Base-by-base conservation (phyloP, 306 rosid genomes). In the Cucumis hystrix region DNA sequence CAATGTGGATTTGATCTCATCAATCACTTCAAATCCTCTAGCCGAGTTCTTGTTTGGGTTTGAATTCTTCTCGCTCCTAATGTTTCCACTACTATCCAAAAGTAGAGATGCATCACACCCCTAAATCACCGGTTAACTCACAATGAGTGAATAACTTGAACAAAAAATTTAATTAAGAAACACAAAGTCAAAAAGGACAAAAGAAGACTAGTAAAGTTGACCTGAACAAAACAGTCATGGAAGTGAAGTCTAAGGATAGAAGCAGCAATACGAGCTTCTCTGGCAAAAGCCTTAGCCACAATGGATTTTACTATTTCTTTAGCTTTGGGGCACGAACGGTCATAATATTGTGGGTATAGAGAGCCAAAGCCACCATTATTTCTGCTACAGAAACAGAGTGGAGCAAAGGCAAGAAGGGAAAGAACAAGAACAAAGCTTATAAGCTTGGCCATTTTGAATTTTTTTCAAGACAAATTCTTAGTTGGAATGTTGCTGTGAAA, bases 201-300 rank as follows among this genome's bases (percentile, higher is more conserved):
- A 2, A 1, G 20, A 37, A 8, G 33, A 7, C 15, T 55, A 15
- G 21, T 45, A 8, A 25, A 6, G 6, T 52, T 62, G 45, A 91
- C 98, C 98, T 95, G 76, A 68, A 92, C 98, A 81, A 95, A 95
- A 43, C 98, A 95, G 23, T 95, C 98, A 77, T 95, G 98, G 74
- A 95, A 95, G 77, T 90, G 97, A 55, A 95, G 90, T 68, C 97
- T 84, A 65, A 95, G 83, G 79, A 95, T 78, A 2, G 97, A 95
- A 85, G 98, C 98, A 14, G 97, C 92, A 25, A 79, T 87, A 8
- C 97, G 97, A 6, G 93, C 80, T 60, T 95, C 97, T 18, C 77
- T 82, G 2, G 84, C 90, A 21, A 90, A 86, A 49, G 91, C 91
- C 79, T 77, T 88, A 45, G 91, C 90, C 79, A 95, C 82, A 40